A percentile compares a stretch with the other conserved stretches of the same genome.
These are phyloP conservation scores for Cyberlindnera nakhonratchasimensis DNA, from an alignment of 805 yeast genomes.

Conservation along the genomic window DNA sequence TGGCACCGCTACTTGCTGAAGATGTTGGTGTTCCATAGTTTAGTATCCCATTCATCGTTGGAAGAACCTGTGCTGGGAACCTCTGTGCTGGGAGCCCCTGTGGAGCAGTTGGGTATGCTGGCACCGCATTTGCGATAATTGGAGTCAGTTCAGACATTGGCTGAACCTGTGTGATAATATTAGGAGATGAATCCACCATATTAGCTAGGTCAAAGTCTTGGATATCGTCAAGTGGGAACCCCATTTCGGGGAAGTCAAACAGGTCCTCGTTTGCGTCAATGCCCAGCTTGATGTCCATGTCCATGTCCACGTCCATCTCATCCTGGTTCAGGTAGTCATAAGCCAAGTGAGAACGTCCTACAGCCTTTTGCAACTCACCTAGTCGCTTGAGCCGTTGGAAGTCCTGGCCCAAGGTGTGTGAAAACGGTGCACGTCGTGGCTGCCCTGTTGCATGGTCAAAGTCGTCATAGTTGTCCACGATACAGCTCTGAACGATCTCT, in stretches of 20 bases:
- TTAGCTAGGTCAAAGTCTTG: slow-evolving; percentile 6
- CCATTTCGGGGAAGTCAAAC: slow-evolving; percentile 4
- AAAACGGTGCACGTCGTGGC: slow-evolving; percentile 26
- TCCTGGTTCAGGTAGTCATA: neutral
- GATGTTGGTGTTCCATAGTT: slow-evolving; percentile 5
- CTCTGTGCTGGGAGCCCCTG: neutral
- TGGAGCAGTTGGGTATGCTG: neutral
- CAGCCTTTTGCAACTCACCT: slow-evolving; percentile 20
- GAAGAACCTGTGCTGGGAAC: neutral
- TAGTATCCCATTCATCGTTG: neutral
- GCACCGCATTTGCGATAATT: neutral
- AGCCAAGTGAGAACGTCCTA: neutral
- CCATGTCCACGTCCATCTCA: neutral
- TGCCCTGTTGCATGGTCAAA: slow-evolving; percentile 20
- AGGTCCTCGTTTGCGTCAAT: slow-evolving; percentile 1
- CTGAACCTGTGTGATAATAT: slow-evolving; percentile 15
- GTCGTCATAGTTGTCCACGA: slow-evolving; percentile 39
- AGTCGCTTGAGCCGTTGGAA: slow-evolving; percentile 24
- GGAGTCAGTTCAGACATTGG: slow-evolving; percentile 26
- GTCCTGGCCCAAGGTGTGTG: slow-evolving; percentile 26
- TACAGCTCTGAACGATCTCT: slow-evolving; percentile 59
- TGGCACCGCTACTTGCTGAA: neutral
- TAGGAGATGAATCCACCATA: slow-evolving; percentile 1
- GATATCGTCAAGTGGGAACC: slow-evolving; percentile 9
- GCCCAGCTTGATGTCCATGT: neutral